Base-by-base conservation (phyloP, 2,329 filamentous ascomycete genomes). In the Sarocladium brachiariae region DNA sequence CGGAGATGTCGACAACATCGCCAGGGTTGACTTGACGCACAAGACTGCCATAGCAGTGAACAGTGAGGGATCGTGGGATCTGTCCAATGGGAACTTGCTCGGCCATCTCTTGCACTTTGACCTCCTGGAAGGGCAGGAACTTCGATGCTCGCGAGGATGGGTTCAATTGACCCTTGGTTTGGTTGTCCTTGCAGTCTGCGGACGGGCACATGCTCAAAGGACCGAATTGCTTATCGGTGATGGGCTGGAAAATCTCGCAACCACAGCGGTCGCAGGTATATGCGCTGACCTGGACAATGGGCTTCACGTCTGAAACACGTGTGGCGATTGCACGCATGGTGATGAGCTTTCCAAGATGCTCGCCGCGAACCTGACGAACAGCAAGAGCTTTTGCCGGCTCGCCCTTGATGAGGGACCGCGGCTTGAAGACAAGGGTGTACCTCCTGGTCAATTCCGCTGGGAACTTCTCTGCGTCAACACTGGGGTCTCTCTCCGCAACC, bases 81-180 rank as follows among this genome's bases (percentile, higher is more conserved):
- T 99, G 93, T 48, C 93, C 93, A 56, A 99, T 95, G 7, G 93
- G 93, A 0, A 99, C 93, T 67, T 99, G 93, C 65, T 99, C 93
- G n/a, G 93, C 90, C 83, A 97, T 89, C 66, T 99, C 93, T 69
- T 99, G 93, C 51, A 99, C 90, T 73, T 97, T 97, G 69, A 97
- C 83, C 69, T 99, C 93, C 68, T 99, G 93, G 74, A 99, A 99
- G 3, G 93, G 90, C 61, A 96, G 72, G 63, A 97, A 99, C 63
- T 97, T 99, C 49, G 91, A 96, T 0, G 92, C 93, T 60, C 93
- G 81, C n/a, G 91, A 95, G 1, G 92, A 96, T 33, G 95, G 82
- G 66, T 95, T 92, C 34, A 99, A 78, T 66, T 96, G 89, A 16
- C 93, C 93, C 68, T 93, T 96, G 58, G 89, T 82, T 66, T 96